Percentiles rank a stretch among this genome's conserved stretches.
Evolutionary conservation across 768 basidiomycete species (phyloP).

Genomic region (Serendipita vermifera): DNA sequence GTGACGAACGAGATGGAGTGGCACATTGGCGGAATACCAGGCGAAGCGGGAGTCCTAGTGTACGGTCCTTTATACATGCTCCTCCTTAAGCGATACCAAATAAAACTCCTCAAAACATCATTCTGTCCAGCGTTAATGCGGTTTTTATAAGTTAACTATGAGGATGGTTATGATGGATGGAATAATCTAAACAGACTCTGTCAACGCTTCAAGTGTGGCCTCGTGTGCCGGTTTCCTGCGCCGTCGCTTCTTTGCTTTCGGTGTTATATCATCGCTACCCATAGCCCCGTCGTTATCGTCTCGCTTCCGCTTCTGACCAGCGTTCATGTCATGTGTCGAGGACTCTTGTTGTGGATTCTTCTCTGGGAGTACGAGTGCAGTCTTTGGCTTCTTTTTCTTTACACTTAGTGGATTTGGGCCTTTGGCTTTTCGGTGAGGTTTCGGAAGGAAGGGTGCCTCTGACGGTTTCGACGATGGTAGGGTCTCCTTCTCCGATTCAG

Average conservation of each 20-base stretch:
- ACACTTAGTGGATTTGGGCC: slow-evolving; percentile 87
- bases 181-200: no score
- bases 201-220: no score
- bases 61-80: no score
- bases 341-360: slow-evolving; percentile 14
- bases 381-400: slow-evolving; percentile 60
- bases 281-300: slow-evolving; percentile 15
- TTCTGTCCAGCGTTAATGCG: no score
- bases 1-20: no score
- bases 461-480: slow-evolving; percentile 28
- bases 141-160: no score
- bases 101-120: no score
- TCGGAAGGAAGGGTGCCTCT: slow-evolving; percentile 28
- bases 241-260: background rate
- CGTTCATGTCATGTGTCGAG: slow-evolving; percentile 13
- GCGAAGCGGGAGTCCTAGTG: no score
- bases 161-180: no score
- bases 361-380: slow-evolving; percentile 9
- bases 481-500: slow-evolving; percentile 55
- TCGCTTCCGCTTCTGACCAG: slow-evolving; percentile 22
- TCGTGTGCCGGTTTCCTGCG: no score
- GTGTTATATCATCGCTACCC: background rate
- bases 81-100: no score
- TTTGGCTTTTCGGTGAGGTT: slow-evolving; percentile 57
- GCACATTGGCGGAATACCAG: no score